These are phyloP conservation scores for Talaromyces sp. DNA, from an alignment of 2,329 filamentous ascomycete genomes.

Conservation along the genomic window DNA sequence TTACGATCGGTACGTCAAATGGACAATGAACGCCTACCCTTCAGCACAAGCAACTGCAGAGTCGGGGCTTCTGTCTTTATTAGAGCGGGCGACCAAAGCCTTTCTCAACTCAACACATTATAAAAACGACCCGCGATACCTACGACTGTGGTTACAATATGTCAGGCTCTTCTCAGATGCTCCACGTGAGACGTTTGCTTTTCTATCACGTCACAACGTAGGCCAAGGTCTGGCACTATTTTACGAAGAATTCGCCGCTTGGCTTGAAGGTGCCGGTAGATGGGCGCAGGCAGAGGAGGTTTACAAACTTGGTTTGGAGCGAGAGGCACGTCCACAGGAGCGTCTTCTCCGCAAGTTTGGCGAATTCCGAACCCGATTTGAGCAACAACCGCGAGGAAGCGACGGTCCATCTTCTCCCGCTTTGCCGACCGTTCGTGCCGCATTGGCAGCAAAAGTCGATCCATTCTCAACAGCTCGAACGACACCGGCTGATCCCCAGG, in stretches of 20 bases:
- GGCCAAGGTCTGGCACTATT: conserved; percentile 84
- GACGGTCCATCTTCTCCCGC: conserved; percentile 78
- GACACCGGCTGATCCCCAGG: conserved; percentile 62
- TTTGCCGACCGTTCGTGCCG: conserved; percentile 75
- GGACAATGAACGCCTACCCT: conserved; percentile 93
- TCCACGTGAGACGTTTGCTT: conserved; percentile 89
- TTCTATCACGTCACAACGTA: conserved; percentile 80
- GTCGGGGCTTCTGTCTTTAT: conserved; percentile 80
- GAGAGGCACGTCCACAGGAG: conserved; percentile 76
- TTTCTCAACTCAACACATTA: conserved; percentile 85
- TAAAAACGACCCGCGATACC: conserved; percentile 89
- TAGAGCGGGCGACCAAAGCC: conserved; percentile 87
- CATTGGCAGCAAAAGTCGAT: conserved; percentile 78
- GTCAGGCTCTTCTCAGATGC: conserved; percentile 88
- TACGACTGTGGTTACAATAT: conserved; percentile 92
- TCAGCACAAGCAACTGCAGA: conserved; percentile 86
- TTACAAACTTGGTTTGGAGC: conserved; percentile 82
- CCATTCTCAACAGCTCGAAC: conserved; percentile 62
- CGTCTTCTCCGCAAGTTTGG: conserved; percentile 82
- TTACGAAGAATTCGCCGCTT: conserved; percentile 94
- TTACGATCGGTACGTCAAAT: conserved; percentile 94
- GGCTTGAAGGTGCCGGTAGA: conserved; percentile 77
- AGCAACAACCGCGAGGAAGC: conserved; percentile 58
- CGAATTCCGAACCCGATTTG: conserved; percentile 79
- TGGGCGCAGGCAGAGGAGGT: conserved; percentile 94